Evolutionary conservation across 1,284 basidiomycete species (phyloP).

Genomic region (Lignosus rhinocerotis): DNA sequence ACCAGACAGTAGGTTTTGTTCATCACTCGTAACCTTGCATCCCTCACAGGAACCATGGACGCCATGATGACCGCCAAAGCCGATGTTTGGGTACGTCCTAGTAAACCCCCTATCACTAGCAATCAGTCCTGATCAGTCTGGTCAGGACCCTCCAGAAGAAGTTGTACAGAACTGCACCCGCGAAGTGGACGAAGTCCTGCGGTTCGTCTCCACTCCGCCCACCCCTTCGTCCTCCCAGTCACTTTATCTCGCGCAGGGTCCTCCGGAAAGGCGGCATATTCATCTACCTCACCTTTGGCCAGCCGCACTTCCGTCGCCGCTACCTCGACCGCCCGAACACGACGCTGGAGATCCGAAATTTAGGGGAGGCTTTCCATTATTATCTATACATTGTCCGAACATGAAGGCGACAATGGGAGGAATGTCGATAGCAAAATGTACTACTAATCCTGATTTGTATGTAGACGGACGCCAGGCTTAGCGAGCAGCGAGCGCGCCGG

Average conservation of each 20-base stretch:
- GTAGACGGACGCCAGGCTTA: not conserved
- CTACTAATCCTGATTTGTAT: not conserved
- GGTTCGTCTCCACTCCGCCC: slow-evolving; percentile 44
- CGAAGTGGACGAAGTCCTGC: slow-evolving; percentile 80
- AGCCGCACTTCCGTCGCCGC: slow-evolving; percentile 85
- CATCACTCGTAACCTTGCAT: not conserved
- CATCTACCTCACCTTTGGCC: slow-evolving; percentile 88
- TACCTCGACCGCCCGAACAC: slow-evolving; percentile 60
- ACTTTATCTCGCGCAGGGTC: slow-evolving; percentile 46
- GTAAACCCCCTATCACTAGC: not conserved
- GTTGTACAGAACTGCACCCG: slow-evolving; percentile 75
- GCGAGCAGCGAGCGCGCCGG: slow-evolving; percentile 41
- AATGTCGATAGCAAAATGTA: not conserved
- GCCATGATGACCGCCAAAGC: slow-evolving; percentile 90
- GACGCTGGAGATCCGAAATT: slow-evolving; percentile 61
- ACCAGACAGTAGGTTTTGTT: too few relatives aligned
- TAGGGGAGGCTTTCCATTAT: slow-evolving; percentile 85
- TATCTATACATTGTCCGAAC: slow-evolving; percentile 64
- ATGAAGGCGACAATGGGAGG: not conserved
- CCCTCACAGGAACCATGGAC: slow-evolving; percentile 79
- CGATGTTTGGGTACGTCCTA: slow-evolving; percentile 77
- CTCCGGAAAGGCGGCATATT: slow-evolving; percentile 67
- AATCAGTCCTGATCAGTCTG: not conserved
- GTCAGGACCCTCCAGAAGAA: slow-evolving; percentile 78
- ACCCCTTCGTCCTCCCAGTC: not conserved